phyloP scores from a whole-genome alignment of 1,139 yeast species.

The Scheffersomyces insectosa region DNA sequence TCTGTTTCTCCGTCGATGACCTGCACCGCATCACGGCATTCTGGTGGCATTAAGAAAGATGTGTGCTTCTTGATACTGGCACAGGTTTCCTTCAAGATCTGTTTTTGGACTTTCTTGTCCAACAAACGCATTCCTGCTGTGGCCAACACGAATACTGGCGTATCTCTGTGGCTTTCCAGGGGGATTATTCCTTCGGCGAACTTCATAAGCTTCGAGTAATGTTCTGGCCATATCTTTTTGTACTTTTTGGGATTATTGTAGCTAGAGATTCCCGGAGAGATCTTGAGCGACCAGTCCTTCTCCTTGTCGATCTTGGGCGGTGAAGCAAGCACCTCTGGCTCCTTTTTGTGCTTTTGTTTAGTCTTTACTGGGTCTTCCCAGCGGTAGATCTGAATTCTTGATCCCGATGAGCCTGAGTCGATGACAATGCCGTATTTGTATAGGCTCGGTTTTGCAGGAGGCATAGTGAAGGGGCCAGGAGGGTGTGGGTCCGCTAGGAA shows the following conservation, averaged over 20 bases:
- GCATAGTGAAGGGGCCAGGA: not conserved
- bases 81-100: constrained; percentile 55
- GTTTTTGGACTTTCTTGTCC: constrained; percentile 45
- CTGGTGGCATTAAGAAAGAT: constrained; percentile 45
- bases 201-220: constrained; percentile 54
- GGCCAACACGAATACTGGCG: constrained; percentile 73
- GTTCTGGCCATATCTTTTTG: constrained; percentile 57
- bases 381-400: constrained; percentile 66
- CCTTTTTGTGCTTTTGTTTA: constrained; percentile 18
- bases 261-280: constrained; percentile 69
- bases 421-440: constrained; percentile 67
- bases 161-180: constrained; percentile 45
- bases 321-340: constrained; percentile 35
- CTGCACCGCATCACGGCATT: constrained; percentile 63
- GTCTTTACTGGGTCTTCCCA: constrained; percentile 55
- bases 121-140: constrained; percentile 83
- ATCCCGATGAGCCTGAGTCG: constrained; percentile 84
- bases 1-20: constrained; percentile 81
- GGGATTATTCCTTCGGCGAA: constrained; percentile 66
- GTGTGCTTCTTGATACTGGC: constrained; percentile 46
- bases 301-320: constrained; percentile 66
- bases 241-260: constrained; percentile 44
- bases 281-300: constrained; percentile 60
- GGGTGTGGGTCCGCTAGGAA: too few species aligned
- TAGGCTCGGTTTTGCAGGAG: not conserved